phyloP scores from a whole-genome alignment of 192 early-diverging fungal species.

The Linnemannia exigua region DNA sequence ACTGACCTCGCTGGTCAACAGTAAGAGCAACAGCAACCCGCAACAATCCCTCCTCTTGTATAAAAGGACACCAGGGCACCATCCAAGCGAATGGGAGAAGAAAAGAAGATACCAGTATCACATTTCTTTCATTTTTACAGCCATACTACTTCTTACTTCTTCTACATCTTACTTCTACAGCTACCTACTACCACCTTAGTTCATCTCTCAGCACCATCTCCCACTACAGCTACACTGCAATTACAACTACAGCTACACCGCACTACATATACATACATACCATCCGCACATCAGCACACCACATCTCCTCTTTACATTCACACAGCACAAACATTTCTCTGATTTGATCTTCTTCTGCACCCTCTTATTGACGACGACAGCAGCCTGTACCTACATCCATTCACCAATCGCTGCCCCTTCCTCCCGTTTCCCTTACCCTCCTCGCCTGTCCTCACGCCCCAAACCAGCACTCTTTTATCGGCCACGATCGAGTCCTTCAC shows the following conservation, averaged over 20 bases:
- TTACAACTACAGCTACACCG: not conserved
- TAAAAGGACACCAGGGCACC: not conserved
- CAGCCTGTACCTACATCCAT: constrained; percentile 1
- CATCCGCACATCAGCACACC: too few relatives aligned
- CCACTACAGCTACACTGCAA: not conserved
- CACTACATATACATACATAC: not conserved
- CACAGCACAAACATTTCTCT: not conserved
- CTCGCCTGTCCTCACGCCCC: not conserved
- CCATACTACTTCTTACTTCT: not conserved
- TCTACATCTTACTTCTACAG: not conserved
- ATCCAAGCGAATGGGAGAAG: constrained; percentile 5
- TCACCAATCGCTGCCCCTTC: too few relatives aligned
- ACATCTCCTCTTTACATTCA: not conserved
- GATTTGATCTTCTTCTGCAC: not conserved
- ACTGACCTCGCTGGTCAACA: too few relatives aligned
- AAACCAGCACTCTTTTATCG: not conserved
- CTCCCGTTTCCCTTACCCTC: too few relatives aligned
- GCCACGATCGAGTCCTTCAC: not conserved
- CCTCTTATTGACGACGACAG: constrained; percentile 4
- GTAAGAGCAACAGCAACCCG: too few relatives aligned
- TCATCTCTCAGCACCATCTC: not conserved
- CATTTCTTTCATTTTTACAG: not conserved
- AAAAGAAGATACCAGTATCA: not conserved
- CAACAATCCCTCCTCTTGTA: not conserved
- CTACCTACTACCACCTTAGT: not conserved